These are phyloP conservation scores for Cicer yamashitae DNA, from an alignment of 306 rosid species.

Conservation along the genomic window DNA sequence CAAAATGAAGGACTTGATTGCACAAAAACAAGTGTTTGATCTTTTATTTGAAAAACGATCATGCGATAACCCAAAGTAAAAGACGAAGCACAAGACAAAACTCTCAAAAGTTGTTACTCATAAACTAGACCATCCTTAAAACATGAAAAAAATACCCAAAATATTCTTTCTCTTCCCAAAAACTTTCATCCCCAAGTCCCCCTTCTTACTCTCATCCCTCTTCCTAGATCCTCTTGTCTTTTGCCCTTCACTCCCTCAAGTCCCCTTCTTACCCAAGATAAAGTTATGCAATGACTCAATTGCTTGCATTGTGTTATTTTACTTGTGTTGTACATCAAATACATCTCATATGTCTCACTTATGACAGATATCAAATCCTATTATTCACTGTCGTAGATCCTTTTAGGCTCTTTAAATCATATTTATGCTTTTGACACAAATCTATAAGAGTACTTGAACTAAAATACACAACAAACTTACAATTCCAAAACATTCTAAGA, in stretches of 20 bases:
- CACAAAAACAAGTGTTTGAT: background rate
- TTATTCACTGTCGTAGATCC: background rate
- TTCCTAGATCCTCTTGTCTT: background rate
- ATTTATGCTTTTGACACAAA: slow-evolving; percentile 4
- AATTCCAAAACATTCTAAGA: slow-evolving; percentile 8
- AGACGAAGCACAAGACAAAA: background rate
- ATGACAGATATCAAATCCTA: background rate
- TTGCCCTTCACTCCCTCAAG: background rate
- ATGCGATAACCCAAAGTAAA: background rate
- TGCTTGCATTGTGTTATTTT: background rate
- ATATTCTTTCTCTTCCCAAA: background rate
- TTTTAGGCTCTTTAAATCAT: background rate
- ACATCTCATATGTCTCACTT: background rate
- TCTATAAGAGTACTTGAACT: slow-evolving; percentile 6
- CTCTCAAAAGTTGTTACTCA: background rate
- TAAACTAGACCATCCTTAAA: background rate
- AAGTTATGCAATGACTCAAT: background rate
- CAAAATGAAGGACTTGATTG: background rate
- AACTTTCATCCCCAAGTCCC: background rate
- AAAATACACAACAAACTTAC: slow-evolving; percentile 23
- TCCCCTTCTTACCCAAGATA: background rate
- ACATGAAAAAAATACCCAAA: background rate
- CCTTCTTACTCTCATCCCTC: background rate
- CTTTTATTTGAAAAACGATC: background rate
- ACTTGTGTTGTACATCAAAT: background rate